Base-by-base conservation (phyloP, 495 filamentous ascomycete genomes). In the Penicillium flavigenum region DNA sequence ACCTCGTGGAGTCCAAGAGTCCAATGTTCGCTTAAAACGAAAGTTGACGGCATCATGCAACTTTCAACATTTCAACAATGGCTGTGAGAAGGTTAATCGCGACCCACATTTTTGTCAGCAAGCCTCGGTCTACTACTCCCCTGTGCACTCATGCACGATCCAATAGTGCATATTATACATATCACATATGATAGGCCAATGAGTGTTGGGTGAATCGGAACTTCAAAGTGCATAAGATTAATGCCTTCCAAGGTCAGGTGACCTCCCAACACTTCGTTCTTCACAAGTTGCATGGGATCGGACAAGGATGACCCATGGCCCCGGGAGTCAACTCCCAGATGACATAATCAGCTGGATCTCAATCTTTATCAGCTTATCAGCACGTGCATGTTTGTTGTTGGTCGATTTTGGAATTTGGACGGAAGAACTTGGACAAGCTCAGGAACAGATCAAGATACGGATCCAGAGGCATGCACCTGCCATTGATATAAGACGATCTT, bases 321-420 rank as follows among this genome's bases (percentile, higher is more conserved):
- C n/a, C n/a, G n/a, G n/a, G n/a, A n/a, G n/a, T n/a, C n/a, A n/a
- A 22, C 22, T 22, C 22, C 22, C 22, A 22, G 22, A 8, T 39
- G 36, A 39, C 36, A 39, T 39, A 39, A 39, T 39, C 36, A 17
- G 36, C 0, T 46, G 2, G 6, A 42, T 7, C 24, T 9, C 17
- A 41, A 26, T n/a, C 16, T 5, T 36, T 50, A 34, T 53, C 41
- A 5, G n/a, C 43, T 55, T 55, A 55, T 55, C 53, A 22, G 8
- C 53, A 55, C 53, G 53, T 55, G 53, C n/a, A 5, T 55, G 53
- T 55, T 55, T 47, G 43, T 55, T 54, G 52, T 47, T 16, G 22
- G 24, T 9, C 29, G 22, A 42, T 17, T 52, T 51, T 22, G 48
- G 36, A 47, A 36, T 34, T 19, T 26, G 17, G 31, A 47, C 51